Evolutionary conservation across 2,329 filamentous ascomycete species (phyloP), one percentile per base, ranked within the genome.

Genomic region (Monascus ruber): DNA sequence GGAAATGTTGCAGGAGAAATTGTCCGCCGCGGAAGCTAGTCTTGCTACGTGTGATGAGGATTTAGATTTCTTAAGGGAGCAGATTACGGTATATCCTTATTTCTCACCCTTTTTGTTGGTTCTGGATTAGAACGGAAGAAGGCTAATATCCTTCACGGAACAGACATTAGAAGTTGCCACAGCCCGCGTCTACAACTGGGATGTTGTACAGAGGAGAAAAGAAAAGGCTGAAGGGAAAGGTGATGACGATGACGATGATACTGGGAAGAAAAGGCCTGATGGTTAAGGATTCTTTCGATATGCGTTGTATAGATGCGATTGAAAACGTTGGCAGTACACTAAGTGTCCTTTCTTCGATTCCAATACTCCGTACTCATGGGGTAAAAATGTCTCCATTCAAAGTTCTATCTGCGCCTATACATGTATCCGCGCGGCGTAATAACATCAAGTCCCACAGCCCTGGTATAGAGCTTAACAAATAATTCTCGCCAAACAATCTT

Each of bases 121-220:
- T 26, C 26, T 17, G 6, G 9, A 5, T n/a, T 26, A n/a, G 17
- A 3, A 8, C 26, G 24, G 6, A 1, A 9, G 25, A 32, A 33
- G 26, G 7, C 29, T 10, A 33, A 33, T 11, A 10, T 6, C 3
- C 31, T 2, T n/a, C 7, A 31, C 28, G 7, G 28, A 31, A n/a
- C 49, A 93, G 85, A 95, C 88, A 0, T 81, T 98, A 71, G 91
- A 98, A 64, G 91, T 98, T 28, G 91, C 91, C 4, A 87, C 89
- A 32, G 91, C 91, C 24, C 76, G 91, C 47, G 88, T 98, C n/a
- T 96, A 98, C 65, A 98, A 98, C 64, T 96, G 91, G 89, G 91
- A 98, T 56, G 87, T 98, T 4, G 85, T 89, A 33, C 85, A 94
- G 70, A 85, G 93, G 66, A 74, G 91, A 51, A 95, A 94, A 70